Conservation (phyloP, 345 rosid species). For the Salix exigua region DNA sequence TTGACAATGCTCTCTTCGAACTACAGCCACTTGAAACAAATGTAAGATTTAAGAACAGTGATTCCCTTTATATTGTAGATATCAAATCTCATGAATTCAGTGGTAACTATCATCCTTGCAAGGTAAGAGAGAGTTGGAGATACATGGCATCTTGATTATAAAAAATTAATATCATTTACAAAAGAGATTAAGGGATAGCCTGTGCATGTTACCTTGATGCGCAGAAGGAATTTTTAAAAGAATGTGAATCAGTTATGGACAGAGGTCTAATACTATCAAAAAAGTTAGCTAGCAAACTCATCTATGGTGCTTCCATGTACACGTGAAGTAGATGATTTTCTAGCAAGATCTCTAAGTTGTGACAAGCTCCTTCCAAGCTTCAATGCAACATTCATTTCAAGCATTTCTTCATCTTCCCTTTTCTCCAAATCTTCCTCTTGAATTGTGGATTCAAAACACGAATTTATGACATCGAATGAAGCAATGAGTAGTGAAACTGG, state of each 20-base stretch:
- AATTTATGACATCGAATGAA: neutral
- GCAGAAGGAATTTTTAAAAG: neutral
- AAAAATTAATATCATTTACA: neutral
- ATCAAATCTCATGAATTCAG: neutral
- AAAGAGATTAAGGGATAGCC: neutral
- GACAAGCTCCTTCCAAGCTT: constrained; percentile 52
- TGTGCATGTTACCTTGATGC: neutral
- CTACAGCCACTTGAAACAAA: neutral
- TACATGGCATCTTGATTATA: neutral
- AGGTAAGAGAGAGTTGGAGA: neutral
- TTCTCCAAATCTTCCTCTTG: constrained; percentile 17
- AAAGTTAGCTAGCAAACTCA: constrained; percentile 46
- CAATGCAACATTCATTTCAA: constrained; percentile 39
- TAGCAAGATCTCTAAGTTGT: constrained; percentile 39
- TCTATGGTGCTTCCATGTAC: constrained; percentile 11
- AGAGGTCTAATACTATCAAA: constrained; percentile 9
- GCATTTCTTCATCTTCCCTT: constrained; percentile 38
- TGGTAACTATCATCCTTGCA: neutral
- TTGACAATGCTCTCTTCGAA: neutral
- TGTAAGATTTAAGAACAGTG: neutral
- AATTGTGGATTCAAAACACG: constrained; percentile 10
- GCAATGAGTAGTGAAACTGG: neutral
- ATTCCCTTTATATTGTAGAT: neutral
- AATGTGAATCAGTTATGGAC: neutral
- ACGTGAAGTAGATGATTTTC: constrained; percentile 15